phyloP scores from a whole-genome alignment of 805 yeast genomes.

The Monosporozyma aerobia region DNA sequence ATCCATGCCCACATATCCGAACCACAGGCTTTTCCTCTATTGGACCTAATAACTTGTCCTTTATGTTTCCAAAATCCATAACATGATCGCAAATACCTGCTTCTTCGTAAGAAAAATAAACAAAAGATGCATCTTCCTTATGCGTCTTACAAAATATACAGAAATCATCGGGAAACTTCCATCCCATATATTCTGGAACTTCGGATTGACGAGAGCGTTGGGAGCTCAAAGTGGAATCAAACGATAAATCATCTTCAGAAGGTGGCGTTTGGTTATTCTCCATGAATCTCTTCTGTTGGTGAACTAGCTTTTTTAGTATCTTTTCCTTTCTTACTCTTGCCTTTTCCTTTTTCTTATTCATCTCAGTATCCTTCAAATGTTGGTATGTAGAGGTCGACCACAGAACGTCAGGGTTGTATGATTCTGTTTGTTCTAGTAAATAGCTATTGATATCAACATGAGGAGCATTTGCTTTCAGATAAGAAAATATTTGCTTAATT shows the following conservation, averaged over 20 bases:
- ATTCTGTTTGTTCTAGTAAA: slow-evolving; percentile 31
- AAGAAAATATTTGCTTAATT: slow-evolving; percentile 44
- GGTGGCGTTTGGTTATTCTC: slow-evolving; percentile 36
- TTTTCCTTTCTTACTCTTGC: slow-evolving; percentile 66
- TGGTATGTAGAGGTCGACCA: slow-evolving; percentile 20
- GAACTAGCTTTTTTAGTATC: slow-evolving; percentile 67
- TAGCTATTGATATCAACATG: slow-evolving; percentile 27
- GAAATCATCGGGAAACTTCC: slow-evolving; percentile 20
- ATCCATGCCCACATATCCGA: slow-evolving; percentile 84
- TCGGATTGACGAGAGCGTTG: not conserved
- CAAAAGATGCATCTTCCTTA: slow-evolving; percentile 21
- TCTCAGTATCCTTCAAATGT: slow-evolving; percentile 31
- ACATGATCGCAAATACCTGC: slow-evolving; percentile 19
- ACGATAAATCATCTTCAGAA: slow-evolving; percentile 11
- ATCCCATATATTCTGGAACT: slow-evolving; percentile 3
- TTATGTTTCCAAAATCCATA: slow-evolving; percentile 18
- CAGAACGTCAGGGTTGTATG: slow-evolving; percentile 24
- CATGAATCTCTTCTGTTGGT: slow-evolving; percentile 70
- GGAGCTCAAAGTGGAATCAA: slow-evolving; percentile 2
- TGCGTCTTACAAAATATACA: slow-evolving; percentile 29
- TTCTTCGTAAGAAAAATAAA: slow-evolving; percentile 26
- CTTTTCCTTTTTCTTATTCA: slow-evolving; percentile 50
- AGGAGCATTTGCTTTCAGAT: slow-evolving; percentile 21
- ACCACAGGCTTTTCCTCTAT: slow-evolving; percentile 12
- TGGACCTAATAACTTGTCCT: not conserved